A percentile compares a stretch with the other conserved stretches of the same genome.
Conservation (phyloP, 345 rosid species). For the Reutealis trisperma region DNA sequence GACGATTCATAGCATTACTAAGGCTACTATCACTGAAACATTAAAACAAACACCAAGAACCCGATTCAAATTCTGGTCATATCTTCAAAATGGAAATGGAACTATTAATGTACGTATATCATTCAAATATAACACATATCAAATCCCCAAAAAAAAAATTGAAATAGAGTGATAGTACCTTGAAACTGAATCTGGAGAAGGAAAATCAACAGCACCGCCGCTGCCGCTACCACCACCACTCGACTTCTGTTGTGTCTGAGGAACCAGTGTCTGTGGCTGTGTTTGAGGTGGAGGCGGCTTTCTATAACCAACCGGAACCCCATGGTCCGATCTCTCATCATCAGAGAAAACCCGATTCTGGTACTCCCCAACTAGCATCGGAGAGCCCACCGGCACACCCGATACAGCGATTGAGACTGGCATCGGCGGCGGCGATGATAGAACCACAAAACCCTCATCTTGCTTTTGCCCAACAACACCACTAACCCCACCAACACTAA, state of each 20-base stretch:
- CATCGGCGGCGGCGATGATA: constrained; percentile 62
- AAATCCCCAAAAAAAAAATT: not conserved
- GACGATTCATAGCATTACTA: constrained; percentile 59
- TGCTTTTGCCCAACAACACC: constrained; percentile 36
- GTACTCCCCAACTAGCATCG: constrained; percentile 46
- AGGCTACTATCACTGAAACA: constrained; percentile 79
- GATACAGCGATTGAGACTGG: constrained; percentile 42
- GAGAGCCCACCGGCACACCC: constrained; percentile 43
- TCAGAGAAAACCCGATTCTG: constrained; percentile 61
- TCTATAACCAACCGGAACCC: constrained; percentile 55
- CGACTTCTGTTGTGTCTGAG: constrained; percentile 56
- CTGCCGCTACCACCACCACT: constrained; percentile 38
- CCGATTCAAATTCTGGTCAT: constrained; percentile 33
- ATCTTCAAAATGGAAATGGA: not conserved
- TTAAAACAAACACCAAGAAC: constrained; percentile 31
- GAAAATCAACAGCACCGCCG: constrained; percentile 43
- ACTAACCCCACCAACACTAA: constrained; percentile 40
- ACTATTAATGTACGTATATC: not conserved
- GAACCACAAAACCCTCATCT: constrained; percentile 47
- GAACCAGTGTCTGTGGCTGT: constrained; percentile 42
- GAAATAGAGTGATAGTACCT: constrained; percentile 45
- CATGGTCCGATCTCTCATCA: constrained; percentile 94
- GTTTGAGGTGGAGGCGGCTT: constrained; percentile 49
- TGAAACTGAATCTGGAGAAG: constrained; percentile 91
- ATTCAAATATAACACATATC: not conserved